Base-by-base conservation (phyloP, 176 grass and related monocot genomes). In the Paspalum notatum region DNA sequence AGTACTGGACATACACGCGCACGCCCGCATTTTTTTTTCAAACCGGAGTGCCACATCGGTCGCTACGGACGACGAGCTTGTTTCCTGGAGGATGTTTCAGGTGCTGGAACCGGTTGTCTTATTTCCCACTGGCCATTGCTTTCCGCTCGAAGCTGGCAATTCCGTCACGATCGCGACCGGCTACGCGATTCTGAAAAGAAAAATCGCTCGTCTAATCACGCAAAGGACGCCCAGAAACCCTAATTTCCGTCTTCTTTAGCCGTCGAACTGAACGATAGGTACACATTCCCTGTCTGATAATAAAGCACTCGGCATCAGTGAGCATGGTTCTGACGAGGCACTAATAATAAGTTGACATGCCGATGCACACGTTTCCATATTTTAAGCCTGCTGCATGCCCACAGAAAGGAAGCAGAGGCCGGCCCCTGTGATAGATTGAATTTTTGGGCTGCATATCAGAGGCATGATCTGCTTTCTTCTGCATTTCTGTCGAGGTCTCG, bases 61-160 rank as follows among this genome's bases (percentile, higher is more conserved):
- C 7, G 52, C 52, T 9, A 15, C 17, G n/a, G 17, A 8, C 76
- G 41, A 68, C 64, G 61, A 70, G 64, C 82, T 42, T 78, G 83
- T 85, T 85, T 72, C 46, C 56, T 17, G 75, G 75, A 70, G 17
- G 42, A 71, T 62, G 83, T 79, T 78, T 53, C 66, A 59, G 44
- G 37, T 1, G 27, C 48, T 6, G 47, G 18, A 53, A 44, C 54
- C 32, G 10, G 6, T 43, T 78, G 37, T 59, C 44, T 9, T 77
- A 9, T 26, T 59, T 13, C 52, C 12, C 43, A 27, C 6, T 39
- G 47, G 45, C 10, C 25, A 52, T 55, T 45, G 27, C 44, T 72
- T 61, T 61, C 12, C 4, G 13, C 12, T 0, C 16, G 4, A 70
- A 40, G 42, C 53, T 16, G 37, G 27, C 18, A 42, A 55, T 55